Evolutionary conservation across 2,329 filamentous ascomycete genomes (phyloP), one percentile per base, ranked within the genome.

Genomic region (Paracamarosporium sp.): DNA sequence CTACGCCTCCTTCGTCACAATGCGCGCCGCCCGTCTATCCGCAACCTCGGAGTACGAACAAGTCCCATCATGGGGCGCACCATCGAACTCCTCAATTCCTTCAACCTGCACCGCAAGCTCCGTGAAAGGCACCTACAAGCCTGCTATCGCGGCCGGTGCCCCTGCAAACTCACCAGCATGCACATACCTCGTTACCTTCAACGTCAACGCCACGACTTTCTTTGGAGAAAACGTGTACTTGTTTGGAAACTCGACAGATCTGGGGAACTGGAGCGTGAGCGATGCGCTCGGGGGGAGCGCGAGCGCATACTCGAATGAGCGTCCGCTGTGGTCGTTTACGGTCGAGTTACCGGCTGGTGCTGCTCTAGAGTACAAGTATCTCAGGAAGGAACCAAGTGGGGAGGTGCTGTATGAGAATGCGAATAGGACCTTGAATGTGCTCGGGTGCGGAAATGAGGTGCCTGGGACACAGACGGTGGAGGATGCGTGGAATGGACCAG

Each of bases 1-100:
- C 0, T 91, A 90, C 62, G 87, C 88, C 1, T 82, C 88, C 0
- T 88, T 91, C 73, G 76, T 91, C 52, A 88, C 88, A 0, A 84
- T 85, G 17, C 78, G 80, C 22, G 82, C 82, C 40, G 83, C 88
- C 35, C 83, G 88, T 45, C 82, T 50, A 82, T 86, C 48, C 82
- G 88, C 55, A 1, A 56, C 50, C 1, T 35, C 36, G 7, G 33
- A 61, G 17, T 55, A 57, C 45, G 67, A 83, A 15, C 76, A 87
- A 15, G 86, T 88, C 1, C 78, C 81, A 1, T 82, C 85, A 4
- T 90, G 87, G 87, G 80, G 80, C 2, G 81, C 63, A 3, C 31
- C 75, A 44, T 67, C 77, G 3, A 79, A 77, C 2, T 79, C 78
- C 50, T 75, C 76, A 0, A 73, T 88, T 0, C 85, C 86, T 0